Evolutionary conservation across 495 filamentous ascomycete species (phyloP), one percentile per base, ranked within the genome.

Genomic region (Rusavskia elegans): DNA sequence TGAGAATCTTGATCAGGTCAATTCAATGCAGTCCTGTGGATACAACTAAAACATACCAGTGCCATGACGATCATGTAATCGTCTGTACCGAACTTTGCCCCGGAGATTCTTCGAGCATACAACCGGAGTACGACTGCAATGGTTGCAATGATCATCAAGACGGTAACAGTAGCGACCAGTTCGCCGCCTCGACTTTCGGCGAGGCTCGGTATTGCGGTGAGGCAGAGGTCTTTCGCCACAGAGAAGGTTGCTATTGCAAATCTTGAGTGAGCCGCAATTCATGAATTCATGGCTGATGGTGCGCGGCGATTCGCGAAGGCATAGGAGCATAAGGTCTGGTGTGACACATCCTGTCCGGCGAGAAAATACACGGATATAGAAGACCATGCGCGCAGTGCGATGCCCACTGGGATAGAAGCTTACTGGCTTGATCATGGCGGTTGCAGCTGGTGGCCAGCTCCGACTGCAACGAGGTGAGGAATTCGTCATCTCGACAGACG

Each of bases 31-130:
- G 44, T 46, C 1, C 10, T 6, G n/a, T 23, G 19, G 23, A 30
- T 8, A 9, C 7, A 16, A 17, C 1, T 1, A 50, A 13, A 20
- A 40, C 50, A 25, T 44, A 52, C 50, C 36, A 52, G 25, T 27
- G 50, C 50, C 5, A 52, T 3, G 5, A 52, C 16, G 32, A 52
- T 52, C 36, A 41, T 13, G 17, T 39, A 52, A 29, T 52, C 50
- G 21, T 52, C 50, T 10, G 37, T 13, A 16, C 50, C 50, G 1
- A 52, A 29, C 8, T 52, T 52, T 16, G 39, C 6, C 0, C 11
- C 39, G 0, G 50, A 40, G 13, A 52, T 30, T 25, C 20, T 41
- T 21, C 50, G n/a, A 25, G 50, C 35, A 14, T 39, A 38, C 16
- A 40, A 44, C 17, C 50, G 35, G 6, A 52, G 25, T 14, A 44